These are phyloP conservation scores for Collybia sordida DNA, from an alignment of 768 basidiomycete species.

Conservation along the genomic window DNA sequence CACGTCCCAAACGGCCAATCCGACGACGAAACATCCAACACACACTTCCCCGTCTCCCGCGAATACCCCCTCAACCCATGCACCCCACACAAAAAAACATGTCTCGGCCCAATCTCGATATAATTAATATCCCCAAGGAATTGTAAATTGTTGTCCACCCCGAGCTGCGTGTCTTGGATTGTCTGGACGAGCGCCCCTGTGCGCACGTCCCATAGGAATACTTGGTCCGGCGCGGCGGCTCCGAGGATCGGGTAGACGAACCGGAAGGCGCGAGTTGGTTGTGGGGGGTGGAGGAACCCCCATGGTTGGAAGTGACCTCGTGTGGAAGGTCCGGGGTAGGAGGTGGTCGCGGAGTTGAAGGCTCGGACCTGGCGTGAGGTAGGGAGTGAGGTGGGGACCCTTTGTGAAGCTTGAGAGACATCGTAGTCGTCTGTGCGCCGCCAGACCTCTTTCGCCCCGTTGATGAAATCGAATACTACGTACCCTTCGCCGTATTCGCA, in stretches of 20 bases:
- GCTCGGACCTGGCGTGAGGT: constrained; percentile 22
- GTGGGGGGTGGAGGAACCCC: constrained; percentile 52
- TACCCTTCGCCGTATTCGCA: constrained; percentile 74
- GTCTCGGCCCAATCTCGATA: constrained; percentile 59
- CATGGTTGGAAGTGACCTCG: constrained; percentile 64
- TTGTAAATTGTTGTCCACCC: background rate
- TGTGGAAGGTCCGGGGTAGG: constrained; percentile 3
- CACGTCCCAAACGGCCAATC: constrained; percentile 32
- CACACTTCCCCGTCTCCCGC: constrained; percentile 40
- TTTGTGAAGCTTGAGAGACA: constrained; percentile 12
- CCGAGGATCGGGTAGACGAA: constrained; percentile 69
- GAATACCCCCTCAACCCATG: constrained; percentile 52
- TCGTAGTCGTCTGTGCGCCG: constrained; percentile 38
- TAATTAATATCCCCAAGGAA: constrained; percentile 49
- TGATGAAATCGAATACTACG: constrained; percentile 64
- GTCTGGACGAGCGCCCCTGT: constrained; percentile 48
- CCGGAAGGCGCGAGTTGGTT: constrained; percentile 52
- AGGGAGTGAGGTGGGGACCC: constrained; percentile 27
- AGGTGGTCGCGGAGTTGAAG: constrained; percentile 7
- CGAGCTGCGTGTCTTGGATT: constrained; percentile 38
- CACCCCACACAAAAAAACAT: constrained; percentile 60
- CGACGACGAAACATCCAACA: constrained; percentile 42
- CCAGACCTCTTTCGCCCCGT: constrained; percentile 72
- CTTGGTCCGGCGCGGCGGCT: constrained; percentile 40
- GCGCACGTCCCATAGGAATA: constrained; percentile 65